Base-by-base conservation (phyloP, 495 filamentous ascomycete genomes). In the Lichina pygmaea region DNA sequence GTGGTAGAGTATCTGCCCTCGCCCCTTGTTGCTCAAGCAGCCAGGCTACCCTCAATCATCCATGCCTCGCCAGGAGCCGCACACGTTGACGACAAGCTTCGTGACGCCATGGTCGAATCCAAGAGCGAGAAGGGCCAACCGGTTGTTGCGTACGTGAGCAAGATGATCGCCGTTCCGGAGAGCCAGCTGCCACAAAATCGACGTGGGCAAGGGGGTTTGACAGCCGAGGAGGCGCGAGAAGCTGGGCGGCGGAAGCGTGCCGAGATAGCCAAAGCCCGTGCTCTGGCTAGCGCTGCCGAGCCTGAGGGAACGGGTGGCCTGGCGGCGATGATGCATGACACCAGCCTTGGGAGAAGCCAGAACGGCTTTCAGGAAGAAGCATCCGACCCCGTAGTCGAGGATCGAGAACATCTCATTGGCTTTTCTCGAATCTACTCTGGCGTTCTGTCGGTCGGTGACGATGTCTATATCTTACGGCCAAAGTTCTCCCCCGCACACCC, bases 401-500 rank as follows among this genome's bases (percentile, higher is more conserved):
- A 91, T 43, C 68, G 70, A 1, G 91, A 97, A 50, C 81, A 84
- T 53, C 66, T 99, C 2, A 84, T 99, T 54, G 89, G 89, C 0
- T 99, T 99, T 54, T 85, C 89, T 8, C 70, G 89, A 38, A 73
- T 94, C 31, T 93, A 85, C 56, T 95, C 91, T 0, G 89, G 89
- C 9, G 89, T 76, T 0, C 61, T 99, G 7, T 77, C 75, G 0
- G 79, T 93, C 2, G 89, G 91, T 8, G 91, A 99, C 55, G 71
- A 75, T 33, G 62, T 99, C 36, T 99, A 92, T 54, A 82, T 94
- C 16, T 59, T 95, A 4, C 73, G 79, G 0, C 91, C 89, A 8
- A 95, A 94, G 48, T 99, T 92, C 60, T 74, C 76, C 3, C 86
- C 91, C 9, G 73, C 74, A 15, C 61, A 77, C 46, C 83, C 86